Conservation (phyloP, 2,329 filamentous ascomycete genomes). For the Aspergillus fumigatiaffinis region DNA sequence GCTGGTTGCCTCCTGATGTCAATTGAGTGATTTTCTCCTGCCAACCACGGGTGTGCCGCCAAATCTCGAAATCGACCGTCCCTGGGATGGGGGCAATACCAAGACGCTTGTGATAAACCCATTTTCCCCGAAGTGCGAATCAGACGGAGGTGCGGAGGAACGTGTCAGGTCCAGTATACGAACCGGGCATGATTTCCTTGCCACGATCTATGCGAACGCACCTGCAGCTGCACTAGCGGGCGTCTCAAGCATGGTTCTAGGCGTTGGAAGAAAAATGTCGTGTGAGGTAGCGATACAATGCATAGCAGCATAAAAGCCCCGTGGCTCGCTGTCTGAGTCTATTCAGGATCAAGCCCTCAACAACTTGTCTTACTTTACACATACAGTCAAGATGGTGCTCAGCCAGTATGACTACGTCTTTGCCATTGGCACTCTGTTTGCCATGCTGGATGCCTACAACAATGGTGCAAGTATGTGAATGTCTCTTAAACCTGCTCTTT, state of each 20-base stretch:
- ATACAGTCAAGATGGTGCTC: conserved; percentile 51
- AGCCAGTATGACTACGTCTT: conserved; percentile 67
- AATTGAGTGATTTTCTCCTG: not conserved
- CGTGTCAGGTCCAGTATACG: not conserved
- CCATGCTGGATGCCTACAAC: conserved; percentile 73
- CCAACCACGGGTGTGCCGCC: not conserved
- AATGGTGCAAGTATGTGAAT: conserved; percentile 67
- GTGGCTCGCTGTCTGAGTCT: not conserved
- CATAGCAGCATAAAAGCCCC: not conserved
- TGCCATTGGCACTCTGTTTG: conserved; percentile 71
- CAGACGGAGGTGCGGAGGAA: not conserved
- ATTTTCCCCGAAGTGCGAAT: not conserved
- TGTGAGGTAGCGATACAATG: not conserved
- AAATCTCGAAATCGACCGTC: not conserved
- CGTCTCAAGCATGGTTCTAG: not conserved
- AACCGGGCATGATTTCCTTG: not conserved
- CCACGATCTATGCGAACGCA: not conserved
- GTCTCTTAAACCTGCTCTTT: not conserved
- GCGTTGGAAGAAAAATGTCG: not conserved
- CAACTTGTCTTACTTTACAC: not conserved
- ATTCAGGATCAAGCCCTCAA: not conserved
- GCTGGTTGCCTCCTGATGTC: too few species aligned
- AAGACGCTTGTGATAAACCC: not conserved
- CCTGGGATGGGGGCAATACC: not conserved
- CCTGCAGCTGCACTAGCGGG: not conserved